Evolutionary conservation across 2,329 filamentous ascomycete species (phyloP), one percentile per base, ranked within the genome.

Genomic region (Hymenoscyphus albidus): DNA sequence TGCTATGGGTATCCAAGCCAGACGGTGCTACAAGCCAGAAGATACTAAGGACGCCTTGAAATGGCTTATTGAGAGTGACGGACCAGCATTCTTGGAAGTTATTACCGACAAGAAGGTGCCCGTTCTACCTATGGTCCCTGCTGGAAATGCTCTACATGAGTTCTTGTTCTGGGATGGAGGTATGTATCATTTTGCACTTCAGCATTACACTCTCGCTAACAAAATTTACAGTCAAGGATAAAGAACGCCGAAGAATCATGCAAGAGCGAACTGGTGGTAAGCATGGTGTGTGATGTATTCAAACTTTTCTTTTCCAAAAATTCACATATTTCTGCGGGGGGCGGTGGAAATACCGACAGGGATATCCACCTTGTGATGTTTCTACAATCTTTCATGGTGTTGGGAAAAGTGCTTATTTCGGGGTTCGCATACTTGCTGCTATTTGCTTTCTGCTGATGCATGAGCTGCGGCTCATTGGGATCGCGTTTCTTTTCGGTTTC

Each of bases 101-200:
- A 84, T 97, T 61, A 95, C 92, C 3, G 95, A 98, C 78, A 89
- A 89, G 80, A 90, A 95, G 85, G 89, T 95, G 32, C 94, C 94
- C 58, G 94, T 99, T n/a, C 81, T 98, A 74, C 95, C 95, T 44
- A 98, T 98, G 95, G 95, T 99, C 58, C 94, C 94, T 3, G 89
- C 87, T 48, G 95, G 95, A 44, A 89, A 85, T 67, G 94, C 84
- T 65, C 83, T 99, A 73, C 92, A 98, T 76, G 95, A 98, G 78
- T 97, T 98, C 80, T 83, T 98, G 75, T 85, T 93, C 18, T 97
- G 92, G 78, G 92, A 96, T 77, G 84, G 87, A 80, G 85, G 87
- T 89, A 83, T 78, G 87, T 78, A n/a, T 27, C 10, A 48, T 32
- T 13, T 16, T 18, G 27, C 38, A 32, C 9, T 59, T 58, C 39